Conservation (phyloP, 148 eudicot species). For the Silene conica region DNA sequence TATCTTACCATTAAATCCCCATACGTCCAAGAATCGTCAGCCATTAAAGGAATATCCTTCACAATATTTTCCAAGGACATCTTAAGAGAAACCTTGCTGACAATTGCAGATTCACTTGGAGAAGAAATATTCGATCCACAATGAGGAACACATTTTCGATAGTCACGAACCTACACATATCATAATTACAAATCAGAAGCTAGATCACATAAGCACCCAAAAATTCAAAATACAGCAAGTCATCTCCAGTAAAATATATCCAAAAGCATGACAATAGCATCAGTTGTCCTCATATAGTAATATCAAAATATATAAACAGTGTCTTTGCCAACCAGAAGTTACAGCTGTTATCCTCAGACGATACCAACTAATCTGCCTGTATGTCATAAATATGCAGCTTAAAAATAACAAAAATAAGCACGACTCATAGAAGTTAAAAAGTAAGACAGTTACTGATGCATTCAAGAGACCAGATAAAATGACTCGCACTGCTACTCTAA, state of each 20-base stretch:
- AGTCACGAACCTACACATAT: constrained; percentile 73
- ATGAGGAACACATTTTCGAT: constrained; percentile 57
- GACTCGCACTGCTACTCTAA: too few species aligned
- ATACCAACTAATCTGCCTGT: not conserved
- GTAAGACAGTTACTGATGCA: too few species aligned
- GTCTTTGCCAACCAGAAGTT: not conserved
- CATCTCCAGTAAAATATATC: not conserved
- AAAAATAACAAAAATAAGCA: too few species aligned
- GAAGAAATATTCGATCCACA: constrained; percentile 39
- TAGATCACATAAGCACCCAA: not conserved
- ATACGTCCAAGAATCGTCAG: constrained; percentile 85
- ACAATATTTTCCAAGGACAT: constrained; percentile 94
- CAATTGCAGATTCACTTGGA: constrained; percentile 39
- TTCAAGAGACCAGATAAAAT: too few species aligned
- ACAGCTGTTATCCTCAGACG: not conserved
- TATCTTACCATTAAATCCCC: constrained; percentile 90
- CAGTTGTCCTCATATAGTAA: not conserved
- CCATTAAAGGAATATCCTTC: constrained; percentile 80
- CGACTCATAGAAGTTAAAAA: too few species aligned
- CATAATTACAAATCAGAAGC: constrained; percentile 15
- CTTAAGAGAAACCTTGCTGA: constrained; percentile 60
- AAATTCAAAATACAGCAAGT: too few species aligned
- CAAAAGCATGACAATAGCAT: constrained; percentile 1
- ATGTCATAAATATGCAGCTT: too few species aligned
- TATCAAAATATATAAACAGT: not conserved